Evolutionary conservation across 768 basidiomycete species (phyloP).

Genomic region (Tricholoma flavovirens): DNA sequence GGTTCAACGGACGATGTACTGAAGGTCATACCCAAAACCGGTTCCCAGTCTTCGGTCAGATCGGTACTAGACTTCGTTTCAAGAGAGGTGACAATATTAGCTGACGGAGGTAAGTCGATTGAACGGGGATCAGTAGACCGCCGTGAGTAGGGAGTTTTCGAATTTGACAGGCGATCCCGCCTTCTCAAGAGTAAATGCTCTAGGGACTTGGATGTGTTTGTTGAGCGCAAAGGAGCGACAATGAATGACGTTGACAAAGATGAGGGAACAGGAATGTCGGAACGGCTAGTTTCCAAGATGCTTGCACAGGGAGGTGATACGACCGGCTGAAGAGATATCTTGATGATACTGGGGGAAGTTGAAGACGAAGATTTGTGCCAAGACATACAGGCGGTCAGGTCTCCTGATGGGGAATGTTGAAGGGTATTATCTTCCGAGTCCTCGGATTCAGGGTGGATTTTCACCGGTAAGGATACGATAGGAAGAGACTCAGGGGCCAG

Average conservation of each 20-base stretch:
- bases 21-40: neutral
- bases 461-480: neutral
- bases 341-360: neutral
- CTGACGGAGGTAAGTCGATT: neutral
- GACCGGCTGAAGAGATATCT: neutral
- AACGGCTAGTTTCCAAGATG: neutral
- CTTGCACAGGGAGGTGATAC: neutral
- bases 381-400: conserved; percentile 10
- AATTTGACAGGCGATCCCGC: neutral
- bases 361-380: neutral
- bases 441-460: neutral
- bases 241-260: neutral
- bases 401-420: conserved; percentile 1
- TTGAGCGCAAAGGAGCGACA: neutral
- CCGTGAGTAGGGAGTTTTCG: neutral
- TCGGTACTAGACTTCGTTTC: neutral
- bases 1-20: neutral
- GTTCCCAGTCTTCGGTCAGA: neutral
- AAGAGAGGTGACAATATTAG: neutral
- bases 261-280: neutral
- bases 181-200: neutral
- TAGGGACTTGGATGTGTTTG: neutral
- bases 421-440: conserved; percentile 7
- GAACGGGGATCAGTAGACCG: neutral
- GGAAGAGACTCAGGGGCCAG: neutral